Percentiles rank a stretch among this genome's conserved stretches.
Conservation (phyloP, 192 early-diverging fungal species). For the Diversispora epigaea region DNA sequence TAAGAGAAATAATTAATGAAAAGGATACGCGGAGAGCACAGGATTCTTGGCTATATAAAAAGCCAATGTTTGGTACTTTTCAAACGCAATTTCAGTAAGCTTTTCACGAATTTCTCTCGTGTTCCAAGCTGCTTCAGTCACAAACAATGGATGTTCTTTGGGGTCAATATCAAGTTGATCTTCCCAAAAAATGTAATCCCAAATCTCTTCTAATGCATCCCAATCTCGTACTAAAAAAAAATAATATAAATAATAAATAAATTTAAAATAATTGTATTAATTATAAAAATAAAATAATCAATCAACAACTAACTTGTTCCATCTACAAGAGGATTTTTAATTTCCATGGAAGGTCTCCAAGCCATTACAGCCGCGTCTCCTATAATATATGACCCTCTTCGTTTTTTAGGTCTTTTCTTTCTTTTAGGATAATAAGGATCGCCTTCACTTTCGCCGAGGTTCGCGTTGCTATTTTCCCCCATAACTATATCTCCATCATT, state of each 20-base stretch:
- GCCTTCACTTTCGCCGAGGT: slow-evolving; percentile 6
- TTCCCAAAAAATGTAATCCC: slow-evolving; percentile 82
- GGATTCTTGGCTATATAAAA: slow-evolving; percentile 92
- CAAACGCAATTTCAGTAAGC: slow-evolving; percentile 91
- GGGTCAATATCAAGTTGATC: slow-evolving; percentile 70
- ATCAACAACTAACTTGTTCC: slow-evolving; percentile 60
- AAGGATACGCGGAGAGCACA: slow-evolving; percentile 83
- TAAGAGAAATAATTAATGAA: too few species aligned
- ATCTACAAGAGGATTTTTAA: slow-evolving; percentile 80
- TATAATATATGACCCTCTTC: slow-evolving; percentile 58
- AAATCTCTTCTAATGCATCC: slow-evolving; percentile 90
- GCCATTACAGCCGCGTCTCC: slow-evolving; percentile 67
- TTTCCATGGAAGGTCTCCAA: slow-evolving; percentile 80
- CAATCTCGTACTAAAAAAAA: slow-evolving; percentile 78
- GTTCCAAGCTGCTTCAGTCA: slow-evolving; percentile 93
- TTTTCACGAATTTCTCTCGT: slow-evolving; percentile 80
- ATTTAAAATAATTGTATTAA: too few species aligned
- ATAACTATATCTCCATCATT: slow-evolving; percentile 45
- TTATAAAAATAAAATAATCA: too few species aligned
- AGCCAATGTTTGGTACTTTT: slow-evolving; percentile 86
- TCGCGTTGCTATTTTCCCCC: slow-evolving; percentile 22
- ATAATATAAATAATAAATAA: too few species aligned
- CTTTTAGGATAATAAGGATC: too few species aligned
- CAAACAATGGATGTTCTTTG: slow-evolving; percentile 86
- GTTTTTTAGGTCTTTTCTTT: too few species aligned